Evolutionary conservation across 805 yeast species (phyloP), one percentile per base, ranked within the genome.

Genomic region (Suhomyces kilbournensis): DNA sequence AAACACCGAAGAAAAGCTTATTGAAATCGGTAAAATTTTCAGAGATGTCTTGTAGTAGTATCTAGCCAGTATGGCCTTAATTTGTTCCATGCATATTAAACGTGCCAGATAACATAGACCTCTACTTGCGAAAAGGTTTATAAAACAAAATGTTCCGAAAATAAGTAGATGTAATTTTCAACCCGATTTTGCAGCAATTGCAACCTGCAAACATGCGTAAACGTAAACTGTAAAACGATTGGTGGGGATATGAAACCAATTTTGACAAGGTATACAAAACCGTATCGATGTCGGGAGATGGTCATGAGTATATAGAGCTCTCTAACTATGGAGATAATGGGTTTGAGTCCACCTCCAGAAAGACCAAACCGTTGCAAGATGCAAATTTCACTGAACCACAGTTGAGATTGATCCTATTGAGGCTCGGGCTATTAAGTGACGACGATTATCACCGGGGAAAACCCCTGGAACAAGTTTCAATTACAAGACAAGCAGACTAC

Each of bases 1-100:
- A 38, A 55, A 55, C 49, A 57, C 60, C 7, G 65, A 59, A 35
- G 65, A 61, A 47, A 59, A 55, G 44, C 47, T 59, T 23, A 48
- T 60, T n/a, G 58, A 49, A 35, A 51, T 59, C n/a, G 59, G 52
- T 22, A 58, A 57, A 34, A 32, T 57, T 22, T 25, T 51, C 15
- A 34, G 51, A 12, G 44, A 39, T 7, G 26, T 20, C 12, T 25
- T 46, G n/a, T 34, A 38, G 23, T 35, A 3, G 7, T 12, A 3
- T 32, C 17, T 32, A 7, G 17, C 17, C 35, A 12, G 9, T 30
- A 12, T 30, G 10, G 34, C 15, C 15, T 32, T 30, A 30, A 3
- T 14, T 32, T 2, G 12, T 4, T 9, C 12, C 12, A 10, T 2
- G 32, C 14, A 28, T 10, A 28, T 28, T 1, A n/a, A 3, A 10